Evolutionary conservation across 768 basidiomycete species (phyloP).

Genomic region (Chlorophyllum brunneum): DNA sequence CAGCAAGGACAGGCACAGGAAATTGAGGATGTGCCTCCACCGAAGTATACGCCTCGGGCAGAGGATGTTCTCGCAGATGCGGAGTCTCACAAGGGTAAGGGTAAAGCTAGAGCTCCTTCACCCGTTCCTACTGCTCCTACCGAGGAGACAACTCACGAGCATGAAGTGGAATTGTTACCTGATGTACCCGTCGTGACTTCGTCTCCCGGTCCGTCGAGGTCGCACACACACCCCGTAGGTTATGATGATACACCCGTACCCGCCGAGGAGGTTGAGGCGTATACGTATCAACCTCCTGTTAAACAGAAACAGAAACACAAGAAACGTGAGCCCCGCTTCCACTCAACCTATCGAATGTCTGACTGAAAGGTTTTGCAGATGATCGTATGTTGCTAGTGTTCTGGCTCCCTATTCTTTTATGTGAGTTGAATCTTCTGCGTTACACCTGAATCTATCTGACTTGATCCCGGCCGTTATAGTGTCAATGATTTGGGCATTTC

Average conservation of each 20-base stretch:
- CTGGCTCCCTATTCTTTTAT: constrained; percentile 80
- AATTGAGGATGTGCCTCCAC: constrained; percentile 56
- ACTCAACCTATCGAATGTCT: background rate
- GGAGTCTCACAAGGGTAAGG: background rate
- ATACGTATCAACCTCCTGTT: constrained; percentile 54
- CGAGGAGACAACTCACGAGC: background rate
- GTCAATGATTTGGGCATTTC: constrained; percentile 59
- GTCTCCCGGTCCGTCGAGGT: constrained; percentile 20
- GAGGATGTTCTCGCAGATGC: constrained; percentile 2
- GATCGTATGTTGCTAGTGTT: constrained; percentile 84
- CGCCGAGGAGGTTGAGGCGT: constrained; percentile 67
- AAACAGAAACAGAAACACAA: constrained; percentile 48
- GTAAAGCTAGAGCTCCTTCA: background rate
- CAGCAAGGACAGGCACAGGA: constrained; percentile 23
- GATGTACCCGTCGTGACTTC: constrained; percentile 11
- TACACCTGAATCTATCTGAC: background rate
- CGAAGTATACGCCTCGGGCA: constrained; percentile 69
- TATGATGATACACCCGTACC: constrained; percentile 50
- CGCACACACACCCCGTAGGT: constrained; percentile 32
- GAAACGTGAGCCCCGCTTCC: constrained; percentile 53
- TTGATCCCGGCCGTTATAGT: constrained; percentile 32
- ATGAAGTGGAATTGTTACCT: constrained; percentile 16
- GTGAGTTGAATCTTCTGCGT: constrained; percentile 38
- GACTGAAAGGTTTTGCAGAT: constrained; percentile 38
- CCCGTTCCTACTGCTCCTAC: background rate